Conservation (phyloP, 2,329 filamentous ascomycete species). For the Sporothrix sp. region DNA sequence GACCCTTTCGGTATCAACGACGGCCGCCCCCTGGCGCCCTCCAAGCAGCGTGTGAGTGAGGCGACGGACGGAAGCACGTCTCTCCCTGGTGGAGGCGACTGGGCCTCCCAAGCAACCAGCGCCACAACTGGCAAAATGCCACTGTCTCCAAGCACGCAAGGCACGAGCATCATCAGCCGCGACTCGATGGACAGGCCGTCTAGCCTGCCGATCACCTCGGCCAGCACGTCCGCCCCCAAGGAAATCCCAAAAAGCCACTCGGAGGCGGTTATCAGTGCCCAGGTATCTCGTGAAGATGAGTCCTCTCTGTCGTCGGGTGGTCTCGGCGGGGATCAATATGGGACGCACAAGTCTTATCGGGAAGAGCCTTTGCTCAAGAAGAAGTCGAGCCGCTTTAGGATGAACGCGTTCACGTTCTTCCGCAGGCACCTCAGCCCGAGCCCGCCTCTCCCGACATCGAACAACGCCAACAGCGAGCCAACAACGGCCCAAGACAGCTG, state of each 20-base stretch:
- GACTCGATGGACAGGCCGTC: slow-evolving; percentile 44
- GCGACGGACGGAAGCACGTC: slow-evolving; percentile 52
- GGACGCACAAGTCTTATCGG: slow-evolving; percentile 15
- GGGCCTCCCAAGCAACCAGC: slow-evolving; percentile 53
- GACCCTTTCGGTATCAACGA: slow-evolving; percentile 39
- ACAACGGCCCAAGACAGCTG: background rate
- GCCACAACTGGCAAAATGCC: slow-evolving; percentile 55
- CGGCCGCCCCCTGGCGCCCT: slow-evolving; percentile 29
- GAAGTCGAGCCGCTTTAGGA: slow-evolving; percentile 52
- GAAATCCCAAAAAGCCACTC: slow-evolving; percentile 24
- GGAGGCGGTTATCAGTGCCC: slow-evolving; percentile 20
- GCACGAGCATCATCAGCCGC: slow-evolving; percentile 54
- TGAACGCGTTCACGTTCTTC: slow-evolving; percentile 51
- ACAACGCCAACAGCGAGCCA: background rate
- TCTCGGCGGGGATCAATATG: slow-evolving; percentile 22
- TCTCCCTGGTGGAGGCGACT: slow-evolving; percentile 45
- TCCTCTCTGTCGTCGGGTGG: slow-evolving; percentile 21
- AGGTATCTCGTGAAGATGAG: slow-evolving; percentile 27
- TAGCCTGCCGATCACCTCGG: slow-evolving; percentile 28
- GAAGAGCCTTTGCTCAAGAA: slow-evolving; percentile 47
- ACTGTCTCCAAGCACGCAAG: slow-evolving; percentile 54
- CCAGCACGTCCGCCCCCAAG: slow-evolving; percentile 27
- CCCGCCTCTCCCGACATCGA: slow-evolving; percentile 23
- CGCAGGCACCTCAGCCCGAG: slow-evolving; percentile 40
- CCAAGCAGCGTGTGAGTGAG: slow-evolving; percentile 49